Evolutionary conservation across 139 green algal genomes (phyloP), one percentile per base, ranked within the genome.

Genomic region (Chlorella sp.): DNA sequence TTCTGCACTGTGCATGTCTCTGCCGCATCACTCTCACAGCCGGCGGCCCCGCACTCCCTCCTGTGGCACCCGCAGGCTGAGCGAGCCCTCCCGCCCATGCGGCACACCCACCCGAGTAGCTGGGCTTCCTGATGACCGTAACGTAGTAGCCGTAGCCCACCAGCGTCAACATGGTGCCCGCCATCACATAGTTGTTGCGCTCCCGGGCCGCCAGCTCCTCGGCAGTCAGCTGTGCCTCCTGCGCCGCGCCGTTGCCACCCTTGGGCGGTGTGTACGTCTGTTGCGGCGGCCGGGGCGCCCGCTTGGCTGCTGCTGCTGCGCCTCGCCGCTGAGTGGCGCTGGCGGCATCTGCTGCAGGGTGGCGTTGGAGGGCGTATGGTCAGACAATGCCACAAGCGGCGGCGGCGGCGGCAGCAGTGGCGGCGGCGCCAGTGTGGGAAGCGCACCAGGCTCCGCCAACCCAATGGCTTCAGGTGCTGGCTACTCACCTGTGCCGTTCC

Each of bases 61-160:
- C 51, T n/a, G n/a, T n/a, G n/a, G n/a, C n/a, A n/a, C n/a, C n/a
- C n/a, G n/a, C n/a, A n/a, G n/a, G n/a, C n/a, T n/a, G n/a, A n/a
- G n/a, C n/a, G n/a, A n/a, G n/a, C n/a, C n/a, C n/a, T n/a, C n/a
- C n/a, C 7, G 44, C 44, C 7, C 44, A 55, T 7, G 44, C 51
- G 51, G 51, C 51, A 60, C 12, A 15, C 51, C 13, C 12, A 60
- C 51, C 51, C 2, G 51, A 60, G 51, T 60, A 60, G 51, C 51
- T 21, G 51, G 51, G 55, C n/a, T 64, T 47, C 25, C 17, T 30
- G 57, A 23, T 56, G 16, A 74, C 78, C 12, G 51, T 60, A 23
- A 39, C 28, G 51, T 90, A 90, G 65, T 90, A 90, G 20, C 39
- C 81, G 11, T 28, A 80, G 2, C 63, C 81, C 68, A 76, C 57